Evolutionary conservation across 2,329 filamentous ascomycete species (phyloP), one percentile per base, ranked within the genome.

Genomic region (Diaporthe longicolla): DNA sequence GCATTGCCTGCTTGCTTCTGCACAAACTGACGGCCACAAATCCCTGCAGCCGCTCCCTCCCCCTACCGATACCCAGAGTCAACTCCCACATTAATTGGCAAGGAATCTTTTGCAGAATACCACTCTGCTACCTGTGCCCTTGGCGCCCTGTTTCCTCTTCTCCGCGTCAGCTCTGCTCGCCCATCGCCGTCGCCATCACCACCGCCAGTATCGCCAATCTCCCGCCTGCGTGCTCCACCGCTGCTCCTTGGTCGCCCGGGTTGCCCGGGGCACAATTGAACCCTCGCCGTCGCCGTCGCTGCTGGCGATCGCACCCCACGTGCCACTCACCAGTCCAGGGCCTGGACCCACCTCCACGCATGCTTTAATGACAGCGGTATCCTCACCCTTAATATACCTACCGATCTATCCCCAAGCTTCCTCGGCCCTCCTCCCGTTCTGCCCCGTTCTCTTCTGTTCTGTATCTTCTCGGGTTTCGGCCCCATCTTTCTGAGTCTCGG

Each of bases 321-420:
- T 73, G 73, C 71, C 58, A 55, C 24, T 43, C 63, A 43, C 63
- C 55, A 55, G 63, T 24, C 57, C 73, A 73, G 72, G 52, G 63
- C 58, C 48, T 61, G 71, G 66, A 63, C 70, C 74, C 74, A 75
- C 74, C 59, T 75, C 58, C 68, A 71, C 73, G 71, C 74, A 75
- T 71, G 71, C 72, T 73, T 73, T 75, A 75, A 74, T 75, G 74
- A 75, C 52, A 63, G 57, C 61, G 71, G 66, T 71, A 74, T 72
- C 74, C 70, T 74, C 72, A 70, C 66, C 66, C 68, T 66, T 71
- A 59, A 71, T 75, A 73, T 75, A 75, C 54, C 68, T 68, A 71
- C 43, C 59, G 29, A 74, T 65, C 50, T 57, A 48, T 40, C 32
- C 72, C 71, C 73, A n/a, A n/a, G 52, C 55, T 13, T 52, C 32